Base-by-base conservation (phyloP, 2,329 filamentous ascomycete species). In the Neonectria neomacrospora region DNA sequence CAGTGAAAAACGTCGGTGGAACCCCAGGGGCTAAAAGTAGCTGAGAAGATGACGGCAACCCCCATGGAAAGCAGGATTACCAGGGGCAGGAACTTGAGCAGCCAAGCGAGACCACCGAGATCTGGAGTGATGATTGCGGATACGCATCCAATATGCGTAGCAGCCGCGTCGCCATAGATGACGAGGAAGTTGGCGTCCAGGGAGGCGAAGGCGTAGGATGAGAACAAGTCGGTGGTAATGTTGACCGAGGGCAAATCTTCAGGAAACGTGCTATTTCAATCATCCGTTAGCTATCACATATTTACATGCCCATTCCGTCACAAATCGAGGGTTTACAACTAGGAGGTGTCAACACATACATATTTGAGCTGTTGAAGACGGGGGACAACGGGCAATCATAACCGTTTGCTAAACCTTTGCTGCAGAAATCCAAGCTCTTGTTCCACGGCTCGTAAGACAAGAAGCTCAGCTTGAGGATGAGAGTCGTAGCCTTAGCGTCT, bases 21-120 rank as follows among this genome's bases (percentile, higher is more conserved):
- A 20, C 96, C 96, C 95, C 96, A 99, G 0, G 96, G 96, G 74
- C 94, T 97, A 75, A 89, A 95, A 39, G 96, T 92, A 53, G 89
- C 92, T 3, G 96, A 94, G 68, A 93, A 89, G 37, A 94, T 82
- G 7, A 95, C 97, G 14, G 94, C 93, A 61, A 94, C 78, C 2
- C 89, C 96, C 48, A 96, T 92, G 42, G 95, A 83, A 3, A 95
- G 80, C 32, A 99, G 83, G 23, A 97, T 87, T 3, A 91, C 82
- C 23, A 95, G 84, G 1, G 96, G 95, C 5, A 97, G 78, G 75
- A 92, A 96, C 58, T 85, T 88, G 51, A 97, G 78, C 45, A 92
- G 82, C 77, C 86, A 87, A n/a, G 86, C 84, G 37, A 97, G 80
- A 10, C 79, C 75, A 6, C 94, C 94, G 5, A 99, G 82, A 70